Percentiles rank a stretch among this genome's conserved stretches.
These are phyloP conservation scores for Misopates orontium DNA, from an alignment of 257 asterid genomes.

Conservation along the genomic window DNA sequence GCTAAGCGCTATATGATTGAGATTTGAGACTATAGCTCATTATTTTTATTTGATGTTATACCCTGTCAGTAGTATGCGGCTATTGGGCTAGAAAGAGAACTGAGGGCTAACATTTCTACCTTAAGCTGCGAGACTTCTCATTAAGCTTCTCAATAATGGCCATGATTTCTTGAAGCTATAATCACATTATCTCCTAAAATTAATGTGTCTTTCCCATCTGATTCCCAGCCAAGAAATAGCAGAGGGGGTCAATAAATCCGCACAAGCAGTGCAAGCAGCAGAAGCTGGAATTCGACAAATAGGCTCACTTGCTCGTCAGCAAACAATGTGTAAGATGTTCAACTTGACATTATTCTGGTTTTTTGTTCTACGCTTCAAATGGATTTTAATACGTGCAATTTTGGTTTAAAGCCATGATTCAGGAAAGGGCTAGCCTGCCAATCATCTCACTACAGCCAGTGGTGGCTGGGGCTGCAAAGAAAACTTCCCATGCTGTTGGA, in stretches of 20 bases:
- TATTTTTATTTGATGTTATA: not conserved
- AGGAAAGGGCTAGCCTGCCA: constrained; percentile 92
- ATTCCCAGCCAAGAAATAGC: constrained; percentile 77
- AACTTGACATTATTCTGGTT: constrained; percentile 8
- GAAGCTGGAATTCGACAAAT: constrained; percentile 86
- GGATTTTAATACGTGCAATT: too few relatives aligned
- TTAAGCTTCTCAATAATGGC: not conserved
- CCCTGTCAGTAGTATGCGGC: not conserved
- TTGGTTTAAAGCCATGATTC: constrained; percentile 67
- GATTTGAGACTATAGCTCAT: not conserved
- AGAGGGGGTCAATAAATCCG: constrained; percentile 83
- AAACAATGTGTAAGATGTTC: constrained; percentile 67
- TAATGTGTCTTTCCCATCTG: constrained; percentile 30
- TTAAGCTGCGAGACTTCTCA: not conserved
- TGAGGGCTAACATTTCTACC: not conserved
- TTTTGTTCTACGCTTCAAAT: too few relatives aligned
- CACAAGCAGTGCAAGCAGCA: constrained; percentile 94
- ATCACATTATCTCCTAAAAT: constrained; percentile 10
- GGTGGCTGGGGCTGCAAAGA: constrained; percentile 88
- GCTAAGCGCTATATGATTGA: not conserved
- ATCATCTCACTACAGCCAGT: constrained; percentile 77
- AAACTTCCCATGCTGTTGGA: constrained; percentile 77
- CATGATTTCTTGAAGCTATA: not conserved
- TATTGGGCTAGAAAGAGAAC: not conserved
- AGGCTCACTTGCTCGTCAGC: constrained; percentile 79